These are phyloP conservation scores for Cyathus striatus DNA, from an alignment of 768 basidiomycete genomes.

Conservation along the genomic window DNA sequence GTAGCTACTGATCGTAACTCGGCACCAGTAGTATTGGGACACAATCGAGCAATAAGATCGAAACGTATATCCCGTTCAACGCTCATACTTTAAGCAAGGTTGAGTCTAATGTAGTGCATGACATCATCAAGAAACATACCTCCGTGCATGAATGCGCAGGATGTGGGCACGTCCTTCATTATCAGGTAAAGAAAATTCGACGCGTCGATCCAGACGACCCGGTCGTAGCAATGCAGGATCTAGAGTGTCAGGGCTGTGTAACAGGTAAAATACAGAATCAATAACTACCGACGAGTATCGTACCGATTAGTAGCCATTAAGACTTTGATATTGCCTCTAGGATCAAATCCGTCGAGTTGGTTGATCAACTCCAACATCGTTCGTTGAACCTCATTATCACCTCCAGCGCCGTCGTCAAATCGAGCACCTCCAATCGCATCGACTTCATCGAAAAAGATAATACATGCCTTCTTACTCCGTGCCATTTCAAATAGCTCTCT, in stretches of 20 bases:
- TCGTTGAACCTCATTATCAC: conserved; percentile 97
- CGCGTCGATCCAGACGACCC: conserved; percentile 93
- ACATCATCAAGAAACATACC: too few relatives aligned
- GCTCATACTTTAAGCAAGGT: too few relatives aligned
- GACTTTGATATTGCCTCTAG: conserved; percentile 99
- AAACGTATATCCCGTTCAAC: conserved; percentile 96
- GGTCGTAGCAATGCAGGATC: conserved; percentile 96
- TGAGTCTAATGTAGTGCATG: too few relatives aligned
- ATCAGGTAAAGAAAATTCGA: conserved; percentile 94
- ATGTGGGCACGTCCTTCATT: conserved; percentile 96
- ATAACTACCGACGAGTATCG: conserved; percentile 13
- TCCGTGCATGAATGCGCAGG: conserved; percentile 92
- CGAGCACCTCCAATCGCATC: conserved; percentile 98
- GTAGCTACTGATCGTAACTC: conserved; percentile 96
- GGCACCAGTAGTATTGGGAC: conserved; percentile 98
- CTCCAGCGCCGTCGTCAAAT: conserved; percentile 97
- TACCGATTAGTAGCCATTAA: conserved; percentile 98
- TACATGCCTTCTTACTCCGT: conserved; percentile 96
- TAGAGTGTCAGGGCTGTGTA: conserved; percentile 87
- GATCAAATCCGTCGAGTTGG: conserved; percentile 97
- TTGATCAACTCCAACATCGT: conserved; percentile 99
- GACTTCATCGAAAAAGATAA: conserved; percentile 99
- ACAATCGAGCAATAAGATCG: conserved; percentile 93
- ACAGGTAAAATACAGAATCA: conserved; percentile 4
- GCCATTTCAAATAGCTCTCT: conserved; percentile 99